Evolutionary conservation across 306 rosid genomes (phyloP).

Genomic region (Pueraria montana): DNA sequence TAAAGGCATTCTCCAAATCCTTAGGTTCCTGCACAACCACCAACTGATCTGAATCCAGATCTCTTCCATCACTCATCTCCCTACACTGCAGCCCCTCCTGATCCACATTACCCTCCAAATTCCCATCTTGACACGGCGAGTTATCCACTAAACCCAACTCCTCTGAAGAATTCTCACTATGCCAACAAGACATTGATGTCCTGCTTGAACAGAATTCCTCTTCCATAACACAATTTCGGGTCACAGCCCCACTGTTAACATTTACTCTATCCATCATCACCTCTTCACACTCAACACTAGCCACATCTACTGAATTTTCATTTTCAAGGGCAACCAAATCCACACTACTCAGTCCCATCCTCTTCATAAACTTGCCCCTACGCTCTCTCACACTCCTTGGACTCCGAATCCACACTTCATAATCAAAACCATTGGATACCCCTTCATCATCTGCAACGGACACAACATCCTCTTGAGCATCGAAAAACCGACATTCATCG

Average conservation of each 20-base stretch:
- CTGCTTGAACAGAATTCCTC: constrained; percentile 71
- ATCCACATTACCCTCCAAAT: constrained; percentile 52
- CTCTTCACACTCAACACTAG: constrained; percentile 51
- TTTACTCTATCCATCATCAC: constrained; percentile 52
- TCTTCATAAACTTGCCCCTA: constrained; percentile 64
- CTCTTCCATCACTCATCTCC: constrained; percentile 52
- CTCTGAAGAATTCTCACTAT: constrained; percentile 48
- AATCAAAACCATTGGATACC: constrained; percentile 51
- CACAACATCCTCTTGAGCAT: constrained; percentile 81
- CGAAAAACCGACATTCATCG: constrained; percentile 78
- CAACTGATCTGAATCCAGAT: constrained; percentile 47
- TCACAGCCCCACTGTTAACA: constrained; percentile 57
- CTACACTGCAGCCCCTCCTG: constrained; percentile 40
- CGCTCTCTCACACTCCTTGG: constrained; percentile 83
- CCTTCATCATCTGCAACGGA: constrained; percentile 59
- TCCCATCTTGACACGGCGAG: constrained; percentile 48
- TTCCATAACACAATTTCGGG: constrained; percentile 52
- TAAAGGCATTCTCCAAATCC: constrained; percentile 45
- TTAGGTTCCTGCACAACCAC: constrained; percentile 44
- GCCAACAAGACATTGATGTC: constrained; percentile 62
- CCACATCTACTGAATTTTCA: constrained; percentile 46
- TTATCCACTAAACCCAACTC: constrained; percentile 51
- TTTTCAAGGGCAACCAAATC: constrained; percentile 49
- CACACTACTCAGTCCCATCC: constrained; percentile 67
- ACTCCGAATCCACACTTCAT: constrained; percentile 75